Conservation (phyloP, 2,329 filamentous ascomycete genomes). For the Waltergamsia citrina region DNA sequence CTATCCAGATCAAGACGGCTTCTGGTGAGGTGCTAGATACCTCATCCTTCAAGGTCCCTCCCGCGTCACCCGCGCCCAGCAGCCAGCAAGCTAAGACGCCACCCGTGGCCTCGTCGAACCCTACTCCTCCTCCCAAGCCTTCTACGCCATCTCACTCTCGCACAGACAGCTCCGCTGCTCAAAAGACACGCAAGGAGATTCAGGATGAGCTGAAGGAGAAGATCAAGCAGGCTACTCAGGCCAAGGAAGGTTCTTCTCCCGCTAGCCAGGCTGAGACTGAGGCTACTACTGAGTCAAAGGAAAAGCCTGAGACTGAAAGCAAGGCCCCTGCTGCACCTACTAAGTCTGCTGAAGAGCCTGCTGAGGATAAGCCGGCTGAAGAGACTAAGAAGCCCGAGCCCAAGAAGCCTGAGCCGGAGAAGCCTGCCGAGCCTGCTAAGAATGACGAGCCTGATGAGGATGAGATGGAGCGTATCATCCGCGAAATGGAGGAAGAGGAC, state of each 20-base stretch:
- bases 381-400: slow-evolving; percentile 18
- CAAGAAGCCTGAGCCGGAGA: slow-evolving; percentile 17
- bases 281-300: slow-evolving; percentile 4
- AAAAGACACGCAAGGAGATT: slow-evolving; percentile 72
- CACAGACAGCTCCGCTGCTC: slow-evolving; percentile 56
- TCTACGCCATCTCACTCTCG: slow-evolving; percentile 60
- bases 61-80: slow-evolving; percentile 45
- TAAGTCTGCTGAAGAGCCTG: slow-evolving; percentile 12
- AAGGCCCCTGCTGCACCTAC: slow-evolving; percentile 10
- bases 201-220: slow-evolving; percentile 75
- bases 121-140: slow-evolving; percentile 72
- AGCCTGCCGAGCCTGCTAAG: slow-evolving; percentile 17
- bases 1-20: slow-evolving; percentile 73
- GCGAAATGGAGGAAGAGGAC: slow-evolving; percentile 51
- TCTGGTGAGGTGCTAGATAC: slow-evolving; percentile 69
- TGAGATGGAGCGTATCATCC: slow-evolving; percentile 49
- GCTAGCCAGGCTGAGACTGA: slow-evolving; percentile 7
- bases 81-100: slow-evolving; percentile 53
- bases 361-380: slow-evolving; percentile 18
- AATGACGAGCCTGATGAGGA: slow-evolving; percentile 37
- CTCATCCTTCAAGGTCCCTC: slow-evolving; percentile 47
- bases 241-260: slow-evolving; percentile 18
- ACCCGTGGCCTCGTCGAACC: slow-evolving; percentile 62
- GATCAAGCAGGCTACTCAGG: slow-evolving; percentile 52
- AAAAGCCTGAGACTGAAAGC: slow-evolving; percentile 5